Evolutionary conservation across 306 rosid genomes (phyloP), one percentile per base, ranked within the genome.

Genomic region (Geum urbanum): DNA sequence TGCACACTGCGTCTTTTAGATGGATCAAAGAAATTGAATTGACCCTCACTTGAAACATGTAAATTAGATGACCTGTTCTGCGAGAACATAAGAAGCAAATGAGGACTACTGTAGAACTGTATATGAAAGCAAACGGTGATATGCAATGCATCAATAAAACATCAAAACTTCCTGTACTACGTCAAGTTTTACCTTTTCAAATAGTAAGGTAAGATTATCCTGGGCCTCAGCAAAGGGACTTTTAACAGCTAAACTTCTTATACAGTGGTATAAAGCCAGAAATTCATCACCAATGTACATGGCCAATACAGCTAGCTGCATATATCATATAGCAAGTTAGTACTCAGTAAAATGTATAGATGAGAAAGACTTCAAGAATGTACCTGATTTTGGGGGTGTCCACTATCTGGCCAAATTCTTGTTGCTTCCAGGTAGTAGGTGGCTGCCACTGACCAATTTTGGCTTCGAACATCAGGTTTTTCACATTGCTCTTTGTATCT

Each of bases 301-400:
- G 22, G 99, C 99, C 87, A 95, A 77, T 40, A 95, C 99, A 69
- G 99, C 99, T 84, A 95, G 82, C 99, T 95, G 81, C 69, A 69
- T 67, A 19, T 70, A 41, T 50, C 51, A 39, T 51, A 12, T 9
- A 51, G 7, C 7, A 53, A 40, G 27, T 19, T 49, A 67, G 20
- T 46, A 39, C 66, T 24, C 49, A 60, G 1, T 10, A 35, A 14
- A 69, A 27, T 7, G 53, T 24, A 18, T 18, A 18, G 19, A 70
- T 8, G 49, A 53, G 69, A 71, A 50, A 10, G 9, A 19, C 13
- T 7, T 6, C 52, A 65, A 10, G 53, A 50, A 59, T 70, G 48
- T 72, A 94, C 99, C 95, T 91, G 99, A 87, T 94, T 94, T 40
- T 94, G 99, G 3, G 99, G 96, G 63, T 87, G 91, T 48, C 99